A percentile compares a stretch with the other conserved stretches of the same genome.
Evolutionary conservation across 2,329 filamentous ascomycete species (phyloP).

Genomic region (Raffaelea albimanens): DNA sequence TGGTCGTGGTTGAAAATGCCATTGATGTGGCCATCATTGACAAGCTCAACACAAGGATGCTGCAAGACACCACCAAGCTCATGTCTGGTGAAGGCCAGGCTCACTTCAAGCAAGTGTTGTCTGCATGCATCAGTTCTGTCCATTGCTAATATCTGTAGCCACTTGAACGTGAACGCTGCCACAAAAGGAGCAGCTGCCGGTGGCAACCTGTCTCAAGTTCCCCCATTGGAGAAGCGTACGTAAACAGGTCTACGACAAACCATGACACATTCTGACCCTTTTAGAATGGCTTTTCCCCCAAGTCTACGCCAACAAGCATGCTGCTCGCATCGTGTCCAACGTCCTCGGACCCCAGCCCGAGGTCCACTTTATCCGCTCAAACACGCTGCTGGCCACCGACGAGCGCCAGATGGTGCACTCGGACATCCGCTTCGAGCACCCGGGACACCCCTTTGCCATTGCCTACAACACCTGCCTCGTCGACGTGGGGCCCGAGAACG

Average conservation of each 20-base stretch:
- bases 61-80: slow-evolving; percentile 14
- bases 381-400: slow-evolving; percentile 26
- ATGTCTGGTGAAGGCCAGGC: slow-evolving; percentile 12
- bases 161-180: slow-evolving; percentile 12
- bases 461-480: slow-evolving; percentile 45
- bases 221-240: slow-evolving; percentile 13
- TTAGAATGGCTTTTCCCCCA: slow-evolving; percentile 17
- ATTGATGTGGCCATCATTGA: slow-evolving; percentile 18
- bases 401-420: slow-evolving; percentile 47
- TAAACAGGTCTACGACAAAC: too few relatives aligned
- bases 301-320: slow-evolving; percentile 20
- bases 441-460: slow-evolving; percentile 42
- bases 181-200: slow-evolving; percentile 13
- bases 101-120: slow-evolving; percentile 7
- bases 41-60: slow-evolving; percentile 17
- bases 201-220: slow-evolving; percentile 16
- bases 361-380: slow-evolving; percentile 16
- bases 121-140: slow-evolving; percentile 8
- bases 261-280: background rate
- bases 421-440: slow-evolving; percentile 50
- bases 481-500: slow-evolving; percentile 40
- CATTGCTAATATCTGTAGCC: slow-evolving; percentile 4
- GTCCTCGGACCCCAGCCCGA: slow-evolving; percentile 15
- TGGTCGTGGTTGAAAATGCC: slow-evolving; percentile 18
- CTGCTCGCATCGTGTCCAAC: slow-evolving; percentile 12